A percentile compares a stretch with the other conserved stretches of the same genome.
phyloP scores from a whole-genome alignment of 805 yeast genomes.

The Yamadazyma endophytica region DNA sequence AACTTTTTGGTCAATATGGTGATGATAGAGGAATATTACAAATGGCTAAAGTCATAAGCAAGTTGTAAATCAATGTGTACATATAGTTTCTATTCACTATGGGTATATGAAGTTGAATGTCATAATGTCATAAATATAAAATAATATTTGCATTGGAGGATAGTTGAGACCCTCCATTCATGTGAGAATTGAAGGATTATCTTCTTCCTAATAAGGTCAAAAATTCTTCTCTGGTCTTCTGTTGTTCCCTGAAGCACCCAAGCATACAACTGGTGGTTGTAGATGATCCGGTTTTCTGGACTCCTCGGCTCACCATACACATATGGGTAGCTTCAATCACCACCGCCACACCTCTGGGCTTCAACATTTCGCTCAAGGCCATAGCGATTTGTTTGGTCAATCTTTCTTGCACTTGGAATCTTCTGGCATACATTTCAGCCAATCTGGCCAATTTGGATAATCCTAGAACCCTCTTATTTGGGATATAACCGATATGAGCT shows the following conservation, averaged over 20 bases:
- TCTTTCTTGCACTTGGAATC: constrained; percentile 97
- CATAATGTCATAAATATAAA: constrained; percentile 22
- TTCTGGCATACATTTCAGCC: constrained; percentile 94
- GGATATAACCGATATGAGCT: constrained; percentile 97
- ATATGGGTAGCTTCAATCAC: constrained; percentile 97
- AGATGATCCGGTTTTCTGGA: constrained; percentile 90
- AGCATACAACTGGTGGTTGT: constrained; percentile 96
- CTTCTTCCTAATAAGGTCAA: constrained; percentile 71
- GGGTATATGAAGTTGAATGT: constrained; percentile 27
- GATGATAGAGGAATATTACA: constrained; percentile 64
- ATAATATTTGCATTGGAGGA: constrained; percentile 4
- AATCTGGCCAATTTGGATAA: constrained; percentile 88
- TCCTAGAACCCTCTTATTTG: constrained; percentile 89
- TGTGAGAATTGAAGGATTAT: constrained; percentile 13
- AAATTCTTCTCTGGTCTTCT: constrained; percentile 95
- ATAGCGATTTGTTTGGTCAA: constrained; percentile 95
- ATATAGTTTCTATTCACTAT: constrained; percentile 8
- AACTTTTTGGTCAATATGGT: constrained; percentile 82
- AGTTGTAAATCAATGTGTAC: constrained; percentile 1
- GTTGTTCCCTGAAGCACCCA: constrained; percentile 91
- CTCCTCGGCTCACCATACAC: constrained; percentile 99
- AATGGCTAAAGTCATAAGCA: constrained; percentile 13
- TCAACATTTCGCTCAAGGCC: constrained; percentile 85
- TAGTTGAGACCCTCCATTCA: constrained; percentile 16
- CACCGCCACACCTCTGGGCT: constrained; percentile 97